Evolutionary conservation across 2,329 filamentous ascomycete species (phyloP).

Genomic region (Acarospora socialis): DNA sequence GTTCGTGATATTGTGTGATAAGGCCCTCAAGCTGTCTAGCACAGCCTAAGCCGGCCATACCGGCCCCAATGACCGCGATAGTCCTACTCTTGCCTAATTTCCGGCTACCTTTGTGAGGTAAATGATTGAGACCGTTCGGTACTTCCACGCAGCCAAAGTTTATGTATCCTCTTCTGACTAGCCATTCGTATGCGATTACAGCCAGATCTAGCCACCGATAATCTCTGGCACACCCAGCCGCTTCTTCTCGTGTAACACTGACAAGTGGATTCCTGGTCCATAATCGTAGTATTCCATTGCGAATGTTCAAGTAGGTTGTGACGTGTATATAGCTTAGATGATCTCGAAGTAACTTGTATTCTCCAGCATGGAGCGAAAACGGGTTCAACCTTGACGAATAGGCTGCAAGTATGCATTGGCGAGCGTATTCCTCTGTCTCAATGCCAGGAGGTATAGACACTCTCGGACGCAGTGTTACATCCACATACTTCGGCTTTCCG

Average conservation of each 20-base stretch:
- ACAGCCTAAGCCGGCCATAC: constrained; percentile 85
- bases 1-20: constrained; percentile 62
- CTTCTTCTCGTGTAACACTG: constrained; percentile 68
- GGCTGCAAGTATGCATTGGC: constrained; percentile 78
- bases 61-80: constrained; percentile 77
- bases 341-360: constrained; percentile 65
- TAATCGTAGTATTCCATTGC: constrained; percentile 80
- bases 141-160: constrained; percentile 86
- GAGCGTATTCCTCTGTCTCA: constrained; percentile 67
- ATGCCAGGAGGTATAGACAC: constrained; percentile 65
- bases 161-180: constrained; percentile 81
- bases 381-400: constrained; percentile 82
- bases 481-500: constrained; percentile 5
- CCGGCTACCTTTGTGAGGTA: constrained; percentile 27
- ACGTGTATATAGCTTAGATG: constrained; percentile 81
- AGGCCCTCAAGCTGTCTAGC: constrained; percentile 82
- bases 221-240: constrained; percentile 79
- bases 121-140: constrained; percentile 29
- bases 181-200: constrained; percentile 81
- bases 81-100: constrained; percentile 47
- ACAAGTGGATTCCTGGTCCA: constrained; percentile 81
- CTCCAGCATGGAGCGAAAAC: constrained; percentile 70
- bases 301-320: constrained; percentile 88
- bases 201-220: constrained; percentile 79
- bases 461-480: constrained; percentile 46